phyloP scores from a whole-genome alignment of 441 rosid species.

The Bruguiera hainesii region DNA sequence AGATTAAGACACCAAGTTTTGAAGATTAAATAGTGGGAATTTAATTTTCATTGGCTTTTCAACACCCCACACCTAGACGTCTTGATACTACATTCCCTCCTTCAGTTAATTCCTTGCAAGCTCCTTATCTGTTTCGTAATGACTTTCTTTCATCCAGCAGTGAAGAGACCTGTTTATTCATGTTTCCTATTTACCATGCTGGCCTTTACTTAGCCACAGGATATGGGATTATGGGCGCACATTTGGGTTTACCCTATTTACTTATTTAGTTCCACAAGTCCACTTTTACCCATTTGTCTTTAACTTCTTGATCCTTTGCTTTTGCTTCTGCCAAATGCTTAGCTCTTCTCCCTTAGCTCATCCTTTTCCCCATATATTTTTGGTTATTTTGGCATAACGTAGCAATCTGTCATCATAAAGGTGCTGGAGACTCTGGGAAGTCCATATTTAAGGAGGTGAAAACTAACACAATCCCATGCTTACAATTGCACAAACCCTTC shows the following conservation, averaged over 20 bases:
- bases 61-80: neutral
- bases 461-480: neutral
- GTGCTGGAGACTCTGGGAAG: conserved; percentile 97
- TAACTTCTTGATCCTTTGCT: neutral
- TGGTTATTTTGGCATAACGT: neutral
- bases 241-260: too few relatives aligned
- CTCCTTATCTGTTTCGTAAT: neutral
- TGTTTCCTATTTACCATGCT: neutral
- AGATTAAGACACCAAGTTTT: neutral
- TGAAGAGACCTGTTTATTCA: neutral
- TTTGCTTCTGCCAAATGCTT: neutral
- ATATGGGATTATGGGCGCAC: neutral
- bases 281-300: neutral
- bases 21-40: neutral
- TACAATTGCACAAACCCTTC: neutral
- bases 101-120: too few relatives aligned
- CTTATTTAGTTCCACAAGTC: neutral
- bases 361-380: neutral
- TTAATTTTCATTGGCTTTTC: neutral
- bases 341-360: neutral
- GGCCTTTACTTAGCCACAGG: neutral
- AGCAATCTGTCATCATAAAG: conserved; percentile 37
- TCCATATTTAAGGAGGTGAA: conserved; percentile 97
- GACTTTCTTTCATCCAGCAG: too few relatives aligned
- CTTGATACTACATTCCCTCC: neutral